phyloP scores from a whole-genome alignment of 352 stramenopile species.

The Pythium rhizo-oryzae region DNA sequence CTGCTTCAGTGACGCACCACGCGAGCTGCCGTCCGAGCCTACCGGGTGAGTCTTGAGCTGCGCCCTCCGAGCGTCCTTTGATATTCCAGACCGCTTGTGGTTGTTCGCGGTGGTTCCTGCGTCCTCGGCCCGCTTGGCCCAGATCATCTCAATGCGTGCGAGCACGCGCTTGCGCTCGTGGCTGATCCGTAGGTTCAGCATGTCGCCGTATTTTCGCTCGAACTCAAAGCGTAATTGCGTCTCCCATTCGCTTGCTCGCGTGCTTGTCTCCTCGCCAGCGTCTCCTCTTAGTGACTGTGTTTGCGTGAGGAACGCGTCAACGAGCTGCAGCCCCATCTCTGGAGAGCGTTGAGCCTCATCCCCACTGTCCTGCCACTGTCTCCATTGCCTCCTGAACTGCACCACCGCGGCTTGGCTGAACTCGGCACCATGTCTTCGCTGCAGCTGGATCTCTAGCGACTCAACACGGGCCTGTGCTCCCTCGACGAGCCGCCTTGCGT shows the following conservation, averaged over 20 bases:
- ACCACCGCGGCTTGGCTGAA: not conserved
- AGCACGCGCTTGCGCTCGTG: slow-evolving; percentile 60
- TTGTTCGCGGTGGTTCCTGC: slow-evolving; percentile 9
- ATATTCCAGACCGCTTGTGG: not conserved
- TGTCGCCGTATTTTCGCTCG: slow-evolving; percentile 52
- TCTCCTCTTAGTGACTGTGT: not conserved
- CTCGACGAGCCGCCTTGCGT: slow-evolving; percentile 37
- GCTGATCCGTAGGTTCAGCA: slow-evolving; percentile 55
- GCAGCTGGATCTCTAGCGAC: slow-evolving; percentile 10
- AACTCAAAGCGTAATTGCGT: slow-evolving; percentile 48
- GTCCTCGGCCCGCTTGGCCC: slow-evolving; percentile 18
- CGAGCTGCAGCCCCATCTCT: not conserved
- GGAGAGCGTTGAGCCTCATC: not conserved
- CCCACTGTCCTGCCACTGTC: not conserved
- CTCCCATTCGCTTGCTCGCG: slow-evolving; percentile 33
- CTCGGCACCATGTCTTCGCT: not conserved
- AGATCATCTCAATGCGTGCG: slow-evolving; percentile 54
- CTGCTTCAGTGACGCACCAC: slow-evolving; percentile 5
- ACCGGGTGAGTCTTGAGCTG: not conserved
- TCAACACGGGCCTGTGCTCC: slow-evolving; percentile 31
- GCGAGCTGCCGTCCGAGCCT: not conserved
- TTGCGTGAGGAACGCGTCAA: slow-evolving; percentile 1
- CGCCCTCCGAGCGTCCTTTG: not conserved
- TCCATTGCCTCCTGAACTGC: slow-evolving; percentile 8
- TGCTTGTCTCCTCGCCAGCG: not conserved